phyloP scores from a whole-genome alignment of 257 asterid species.

The Coffea eugenioides region DNA sequence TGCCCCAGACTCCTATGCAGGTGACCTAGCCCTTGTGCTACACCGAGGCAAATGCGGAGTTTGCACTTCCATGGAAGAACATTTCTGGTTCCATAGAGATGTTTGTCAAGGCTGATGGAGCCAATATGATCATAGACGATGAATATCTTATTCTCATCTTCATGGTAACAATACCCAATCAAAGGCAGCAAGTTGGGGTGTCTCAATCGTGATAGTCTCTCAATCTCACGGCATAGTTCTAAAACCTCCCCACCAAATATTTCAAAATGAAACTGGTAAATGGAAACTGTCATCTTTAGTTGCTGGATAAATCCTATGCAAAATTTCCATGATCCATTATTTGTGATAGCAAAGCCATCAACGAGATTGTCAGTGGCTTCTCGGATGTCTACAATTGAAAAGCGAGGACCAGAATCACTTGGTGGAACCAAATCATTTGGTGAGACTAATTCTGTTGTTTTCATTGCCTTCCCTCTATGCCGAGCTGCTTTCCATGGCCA shows the following conservation, averaged over 20 bases:
- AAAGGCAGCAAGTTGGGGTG: background rate
- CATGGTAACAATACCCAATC: slow-evolving; percentile 3
- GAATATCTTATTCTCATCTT: background rate
- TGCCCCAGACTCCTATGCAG: background rate
- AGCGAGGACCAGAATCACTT: background rate
- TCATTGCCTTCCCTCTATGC: background rate
- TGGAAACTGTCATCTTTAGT: background rate
- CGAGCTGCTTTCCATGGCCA: background rate
- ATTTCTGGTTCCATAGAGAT: background rate
- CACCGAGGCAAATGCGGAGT: slow-evolving; percentile 4
- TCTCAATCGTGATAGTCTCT: background rate
- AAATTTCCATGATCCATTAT: background rate
- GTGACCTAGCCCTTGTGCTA: slow-evolving; percentile 4
- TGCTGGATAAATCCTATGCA: background rate
- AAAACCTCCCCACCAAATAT: background rate
- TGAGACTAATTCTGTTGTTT: background rate
- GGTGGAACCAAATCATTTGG: background rate
- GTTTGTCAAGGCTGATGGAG: background rate
- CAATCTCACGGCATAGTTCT: background rate
- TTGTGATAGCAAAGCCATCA: background rate
- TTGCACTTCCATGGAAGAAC: slow-evolving; percentile 3
- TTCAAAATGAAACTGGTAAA: background rate
- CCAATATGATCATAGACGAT: background rate
- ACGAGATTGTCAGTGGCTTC: background rate
- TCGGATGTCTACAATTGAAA: background rate